These are phyloP conservation scores for Acer campestre DNA, from an alignment of 345 rosid genomes.

Conservation along the genomic window DNA sequence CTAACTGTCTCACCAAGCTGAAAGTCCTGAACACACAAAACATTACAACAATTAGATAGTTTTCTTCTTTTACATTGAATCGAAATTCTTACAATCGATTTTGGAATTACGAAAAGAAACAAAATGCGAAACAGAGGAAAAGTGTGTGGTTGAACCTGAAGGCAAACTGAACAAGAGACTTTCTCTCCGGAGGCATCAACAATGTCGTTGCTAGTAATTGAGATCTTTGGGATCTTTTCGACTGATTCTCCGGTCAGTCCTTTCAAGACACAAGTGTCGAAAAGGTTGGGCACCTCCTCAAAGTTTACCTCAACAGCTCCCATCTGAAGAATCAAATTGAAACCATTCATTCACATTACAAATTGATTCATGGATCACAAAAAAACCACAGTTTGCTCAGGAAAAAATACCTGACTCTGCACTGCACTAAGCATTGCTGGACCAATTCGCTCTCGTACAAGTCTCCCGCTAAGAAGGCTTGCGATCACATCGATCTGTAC, in stretches of 20 bases:
- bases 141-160: constrained; percentile 59
- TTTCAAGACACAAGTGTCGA: constrained; percentile 76
- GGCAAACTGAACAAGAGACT: constrained; percentile 92
- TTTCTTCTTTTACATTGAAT: background rate
- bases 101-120: background rate
- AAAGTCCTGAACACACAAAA: constrained; percentile 66
- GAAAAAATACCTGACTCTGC: constrained; percentile 85
- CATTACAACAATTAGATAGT: constrained; percentile 12
- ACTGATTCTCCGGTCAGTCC: constrained; percentile 83
- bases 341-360: background rate
- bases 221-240: constrained; percentile 81
- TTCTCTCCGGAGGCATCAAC: constrained; percentile 77
- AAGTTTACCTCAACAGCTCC: constrained; percentile 82
- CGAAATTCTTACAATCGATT: no score
- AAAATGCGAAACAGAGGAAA: no score
- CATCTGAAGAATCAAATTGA: constrained; percentile 55
- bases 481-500: constrained; percentile 93
- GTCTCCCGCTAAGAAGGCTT: constrained; percentile 98
- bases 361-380: background rate
- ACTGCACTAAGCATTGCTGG: constrained; percentile 99
- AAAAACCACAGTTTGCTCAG: background rate
- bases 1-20: constrained; percentile 88
- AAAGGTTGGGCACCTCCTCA: constrained; percentile 80
- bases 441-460: constrained; percentile 94
- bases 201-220: constrained; percentile 61